Evolutionary conservation across 106 monocot species (phyloP).

Genomic region (Phalaenopsis equestris): DNA sequence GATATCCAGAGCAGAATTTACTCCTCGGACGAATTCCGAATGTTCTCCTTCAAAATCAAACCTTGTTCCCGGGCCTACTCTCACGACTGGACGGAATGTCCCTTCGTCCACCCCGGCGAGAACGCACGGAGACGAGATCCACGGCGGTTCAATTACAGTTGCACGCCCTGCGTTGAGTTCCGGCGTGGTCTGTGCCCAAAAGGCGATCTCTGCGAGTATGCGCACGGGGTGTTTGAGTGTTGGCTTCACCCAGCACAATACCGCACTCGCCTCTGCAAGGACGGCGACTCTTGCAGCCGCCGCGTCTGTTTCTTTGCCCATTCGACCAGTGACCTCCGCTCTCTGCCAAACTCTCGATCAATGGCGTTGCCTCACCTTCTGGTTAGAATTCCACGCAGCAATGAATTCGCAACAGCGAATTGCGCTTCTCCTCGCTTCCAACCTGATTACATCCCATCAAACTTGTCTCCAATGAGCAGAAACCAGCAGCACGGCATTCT

Average conservation of each 20-base stretch:
- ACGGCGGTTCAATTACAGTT: slow-evolving; percentile 61
- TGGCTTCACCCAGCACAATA: slow-evolving; percentile 81
- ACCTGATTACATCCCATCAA: too few species aligned
- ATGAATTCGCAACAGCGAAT: slow-evolving; percentile 5
- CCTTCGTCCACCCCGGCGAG: slow-evolving; percentile 71
- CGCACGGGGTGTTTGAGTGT: slow-evolving; percentile 74
- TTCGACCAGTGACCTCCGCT: slow-evolving; percentile 46
- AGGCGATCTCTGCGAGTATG: slow-evolving; percentile 64
- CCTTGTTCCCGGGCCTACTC: slow-evolving; percentile 74
- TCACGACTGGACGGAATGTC: slow-evolving; percentile 82
- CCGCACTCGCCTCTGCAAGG: slow-evolving; percentile 61
- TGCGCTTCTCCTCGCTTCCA: neutral
- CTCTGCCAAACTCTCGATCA: slow-evolving; percentile 44
- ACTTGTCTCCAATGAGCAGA: slow-evolving; percentile 43
- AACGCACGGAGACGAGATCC: slow-evolving; percentile 65
- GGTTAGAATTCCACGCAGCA: slow-evolving; percentile 34
- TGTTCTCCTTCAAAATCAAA: slow-evolving; percentile 67
- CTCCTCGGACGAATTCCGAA: slow-evolving; percentile 59
- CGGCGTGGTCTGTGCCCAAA: slow-evolving; percentile 49
- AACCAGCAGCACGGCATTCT: slow-evolving; percentile 33
- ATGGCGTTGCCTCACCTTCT: slow-evolving; percentile 46
- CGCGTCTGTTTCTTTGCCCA: slow-evolving; percentile 75
- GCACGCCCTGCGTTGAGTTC: slow-evolving; percentile 65
- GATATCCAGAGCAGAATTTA: slow-evolving; percentile 71
- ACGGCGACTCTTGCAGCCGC: slow-evolving; percentile 35